Conservation (phyloP, 768 basidiomycete genomes). For the Suillus clintonianus region DNA sequence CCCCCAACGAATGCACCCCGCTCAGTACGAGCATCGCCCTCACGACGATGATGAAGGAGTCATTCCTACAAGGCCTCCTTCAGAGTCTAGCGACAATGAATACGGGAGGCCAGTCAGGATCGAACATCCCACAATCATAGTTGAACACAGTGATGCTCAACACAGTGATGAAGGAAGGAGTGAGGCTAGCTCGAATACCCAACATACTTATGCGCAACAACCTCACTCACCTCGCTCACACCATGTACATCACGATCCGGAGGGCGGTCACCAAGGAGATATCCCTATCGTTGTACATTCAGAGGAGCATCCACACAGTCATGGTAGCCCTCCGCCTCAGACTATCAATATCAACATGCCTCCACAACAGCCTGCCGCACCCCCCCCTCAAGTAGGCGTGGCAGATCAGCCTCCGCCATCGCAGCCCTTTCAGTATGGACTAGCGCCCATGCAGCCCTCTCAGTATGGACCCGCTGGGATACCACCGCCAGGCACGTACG, state of each 20-base stretch:
- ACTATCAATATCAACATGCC: slow-evolving; percentile 13
- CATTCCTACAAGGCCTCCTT: slow-evolving; percentile 15
- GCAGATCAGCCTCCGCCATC: background rate
- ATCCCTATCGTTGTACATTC: slow-evolving; percentile 18
- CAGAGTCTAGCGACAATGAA: background rate
- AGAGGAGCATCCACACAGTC: background rate
- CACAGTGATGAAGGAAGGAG: background rate
- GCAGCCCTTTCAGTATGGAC: background rate
- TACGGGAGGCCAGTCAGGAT: slow-evolving; percentile 9
- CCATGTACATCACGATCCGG: background rate
- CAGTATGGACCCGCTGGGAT: background rate
- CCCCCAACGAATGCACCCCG: slow-evolving; percentile 7
- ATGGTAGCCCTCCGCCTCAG: slow-evolving; percentile 9
- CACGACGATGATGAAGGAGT: slow-evolving; percentile 18
- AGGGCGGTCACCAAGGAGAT: background rate
- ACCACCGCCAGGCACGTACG: slow-evolving; percentile 7
- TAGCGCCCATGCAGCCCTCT: background rate
- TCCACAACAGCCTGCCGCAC: background rate
- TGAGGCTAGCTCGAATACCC: background rate
- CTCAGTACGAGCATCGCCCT: slow-evolving; percentile 6
- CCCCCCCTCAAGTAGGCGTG: background rate
- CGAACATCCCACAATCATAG: slow-evolving; percentile 7
- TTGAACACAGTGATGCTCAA: background rate
- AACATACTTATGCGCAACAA: background rate
- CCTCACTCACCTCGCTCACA: background rate